Evolutionary conservation across 2,329 filamentous ascomycete genomes (phyloP).

Genomic region (Chaetoscypha palmicola): DNA sequence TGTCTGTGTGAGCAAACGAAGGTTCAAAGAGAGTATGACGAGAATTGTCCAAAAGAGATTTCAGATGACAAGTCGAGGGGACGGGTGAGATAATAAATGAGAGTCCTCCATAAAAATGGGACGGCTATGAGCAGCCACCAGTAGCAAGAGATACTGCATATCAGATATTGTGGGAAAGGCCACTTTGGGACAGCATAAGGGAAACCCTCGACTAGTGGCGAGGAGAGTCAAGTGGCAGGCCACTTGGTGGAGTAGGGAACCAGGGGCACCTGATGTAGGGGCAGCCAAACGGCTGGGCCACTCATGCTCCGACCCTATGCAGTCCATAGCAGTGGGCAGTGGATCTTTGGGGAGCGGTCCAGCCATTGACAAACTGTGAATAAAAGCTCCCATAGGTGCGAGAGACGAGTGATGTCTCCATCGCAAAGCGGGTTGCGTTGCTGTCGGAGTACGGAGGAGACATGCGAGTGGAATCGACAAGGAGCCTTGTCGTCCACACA

Average conservation of each 20-base stretch:
- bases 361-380: not conserved
- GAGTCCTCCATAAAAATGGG: conserved; percentile 5
- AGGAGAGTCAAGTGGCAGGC: not conserved
- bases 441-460: not conserved
- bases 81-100: conserved; percentile 18
- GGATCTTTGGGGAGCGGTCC: not conserved
- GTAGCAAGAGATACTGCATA: conserved; percentile 14
- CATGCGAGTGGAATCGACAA: not conserved
- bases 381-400: too few relatives aligned
- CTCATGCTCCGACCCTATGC: not conserved
- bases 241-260: not conserved
- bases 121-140: not conserved
- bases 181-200: conserved; percentile 10
- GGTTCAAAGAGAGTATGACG: conserved; percentile 3
- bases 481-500: not conserved
- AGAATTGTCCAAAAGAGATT: conserved; percentile 7
- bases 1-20: not conserved
- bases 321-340: not conserved
- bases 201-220: conserved; percentile 5
- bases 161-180: conserved; percentile 14
- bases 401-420: too few relatives aligned
- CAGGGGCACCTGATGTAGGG: too few relatives aligned
- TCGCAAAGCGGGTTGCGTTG: too few relatives aligned
- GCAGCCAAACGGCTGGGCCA: not conserved
- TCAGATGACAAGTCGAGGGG: conserved; percentile 8